Evolutionary conservation across 2,329 filamentous ascomycete species (phyloP).

Genomic region (Trichoderma pleuroti): DNA sequence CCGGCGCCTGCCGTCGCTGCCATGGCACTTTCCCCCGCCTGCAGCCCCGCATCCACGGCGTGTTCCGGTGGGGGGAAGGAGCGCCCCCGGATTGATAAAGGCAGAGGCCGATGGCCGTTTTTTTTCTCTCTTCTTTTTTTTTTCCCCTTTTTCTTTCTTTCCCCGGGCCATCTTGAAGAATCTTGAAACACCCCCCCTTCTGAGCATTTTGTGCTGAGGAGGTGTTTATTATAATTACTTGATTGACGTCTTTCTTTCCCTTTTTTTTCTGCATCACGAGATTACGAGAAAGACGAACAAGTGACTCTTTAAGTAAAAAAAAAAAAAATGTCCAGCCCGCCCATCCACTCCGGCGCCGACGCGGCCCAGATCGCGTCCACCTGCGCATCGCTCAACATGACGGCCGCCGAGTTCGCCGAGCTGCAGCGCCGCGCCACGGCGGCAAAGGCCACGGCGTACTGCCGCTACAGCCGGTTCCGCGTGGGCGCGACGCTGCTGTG

Average conservation of each 20-base stretch:
- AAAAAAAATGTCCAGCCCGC: neutral
- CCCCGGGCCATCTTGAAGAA: neutral
- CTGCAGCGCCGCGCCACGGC: slow-evolving; percentile 61
- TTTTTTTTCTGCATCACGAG: neutral
- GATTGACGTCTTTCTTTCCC: neutral
- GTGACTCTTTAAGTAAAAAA: neutral
- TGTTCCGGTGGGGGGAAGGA: slow-evolving; percentile 13
- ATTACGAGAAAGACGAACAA: neutral
- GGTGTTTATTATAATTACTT: neutral
- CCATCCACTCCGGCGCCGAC: slow-evolving; percentile 30
- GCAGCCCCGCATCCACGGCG: slow-evolving; percentile 9
- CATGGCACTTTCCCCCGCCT: slow-evolving; percentile 2
- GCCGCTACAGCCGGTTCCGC: slow-evolving; percentile 88
- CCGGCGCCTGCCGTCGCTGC: slow-evolving; percentile 13
- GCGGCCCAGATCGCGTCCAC: slow-evolving; percentile 27
- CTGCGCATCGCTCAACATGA: slow-evolving; percentile 46
- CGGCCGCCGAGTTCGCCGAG: slow-evolving; percentile 58
- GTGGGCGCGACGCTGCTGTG: slow-evolving; percentile 78
- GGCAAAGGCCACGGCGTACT: slow-evolving; percentile 79
- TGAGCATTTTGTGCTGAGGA: neutral
- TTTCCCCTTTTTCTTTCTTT: neutral
- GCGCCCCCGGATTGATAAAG: neutral
- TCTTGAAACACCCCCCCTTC: neutral
- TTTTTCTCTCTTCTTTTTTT: neutral
- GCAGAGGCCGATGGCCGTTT: too few species aligned